Base-by-base conservation (phyloP, 148 eudicot genomes). In the Chenopodium suecicum region DNA sequence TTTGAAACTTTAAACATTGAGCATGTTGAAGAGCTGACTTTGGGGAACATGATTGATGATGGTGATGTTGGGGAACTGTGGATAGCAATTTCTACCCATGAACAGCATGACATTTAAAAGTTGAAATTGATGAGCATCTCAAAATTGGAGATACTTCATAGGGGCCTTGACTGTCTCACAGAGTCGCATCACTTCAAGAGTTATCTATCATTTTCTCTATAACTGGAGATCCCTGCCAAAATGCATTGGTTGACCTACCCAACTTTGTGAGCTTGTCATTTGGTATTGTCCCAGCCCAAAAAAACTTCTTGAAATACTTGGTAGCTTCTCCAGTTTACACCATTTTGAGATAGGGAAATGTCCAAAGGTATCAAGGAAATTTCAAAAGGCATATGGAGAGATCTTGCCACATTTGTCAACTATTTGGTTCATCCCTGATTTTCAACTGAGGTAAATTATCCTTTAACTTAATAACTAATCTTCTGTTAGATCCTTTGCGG, bases 171-270 rank as follows among this genome's bases (percentile, higher is more conserved):
- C 13, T 67, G 50, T 52, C 27, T 81, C 41, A 41, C 44, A 6
- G 44, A 41, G 44, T 41, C 6, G 34, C 66, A 31, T 1, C 13
- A 0, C 83, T 81, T 67, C 66, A 75, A 31, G 14, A 66, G 23
- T 67, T 81, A 0, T 71, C 66, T 27, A 29, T 79, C 2, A 9
- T 71, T 56, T 20, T 6, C 37, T 34, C 56, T 16, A 25, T 37
- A 58, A 79, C 58, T n/a, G 64, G n/a, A 60, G 20, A 44, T 23
- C 14, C 14, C 11, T 80, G 9, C 83, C 83, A 19, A 50, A 64
- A 17, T 80, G 72, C 48, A 64, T 74, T 11, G 31, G 50, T 41
- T 41, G 44, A 41, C 8, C 7, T 41, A 5, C 44, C 44, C 44
- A 41, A 41, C 8, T 37, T 37, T 37, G 44, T 37, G 20, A 17